Evolutionary conservation across 176 grass and related monocot genomes (phyloP).

Genomic region (Guadua angustifolia): DNA sequence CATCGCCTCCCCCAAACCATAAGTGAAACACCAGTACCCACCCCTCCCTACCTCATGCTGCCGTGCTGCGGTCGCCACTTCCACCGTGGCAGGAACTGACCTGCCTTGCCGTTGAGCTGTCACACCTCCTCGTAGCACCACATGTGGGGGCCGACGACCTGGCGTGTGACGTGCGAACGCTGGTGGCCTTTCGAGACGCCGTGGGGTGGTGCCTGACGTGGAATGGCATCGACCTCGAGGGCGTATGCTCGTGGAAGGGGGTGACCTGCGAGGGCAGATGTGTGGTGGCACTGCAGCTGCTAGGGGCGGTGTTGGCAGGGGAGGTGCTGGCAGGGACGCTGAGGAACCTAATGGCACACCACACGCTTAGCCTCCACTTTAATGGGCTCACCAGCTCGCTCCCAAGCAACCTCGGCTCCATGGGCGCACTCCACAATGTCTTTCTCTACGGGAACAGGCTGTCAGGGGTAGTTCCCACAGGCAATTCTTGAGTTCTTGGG

Average conservation of each 20-base stretch:
- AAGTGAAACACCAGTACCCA: no score
- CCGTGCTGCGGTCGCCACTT: conserved; percentile 41
- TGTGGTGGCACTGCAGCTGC: conserved; percentile 56
- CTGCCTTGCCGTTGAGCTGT: neutral
- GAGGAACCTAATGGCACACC: conserved; percentile 65
- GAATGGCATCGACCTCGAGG: conserved; percentile 26
- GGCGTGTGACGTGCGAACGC: conserved; percentile 46
- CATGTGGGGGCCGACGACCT: conserved; percentile 32
- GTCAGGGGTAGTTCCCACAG: no score
- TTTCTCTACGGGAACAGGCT: conserved; percentile 63
- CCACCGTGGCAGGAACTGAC: neutral
- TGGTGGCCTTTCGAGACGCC: conserved; percentile 58
- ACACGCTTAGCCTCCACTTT: conserved; percentile 62
- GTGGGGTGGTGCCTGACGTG: conserved; percentile 50
- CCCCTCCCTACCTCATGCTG: neutral
- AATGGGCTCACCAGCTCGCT: conserved; percentile 56
- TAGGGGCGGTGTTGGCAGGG: conserved; percentile 38
- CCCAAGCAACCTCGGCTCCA: conserved; percentile 38
- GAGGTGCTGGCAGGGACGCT: conserved; percentile 42
- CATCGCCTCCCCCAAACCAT: neutral
- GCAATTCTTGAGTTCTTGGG: no score
- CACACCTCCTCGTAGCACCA: neutral
- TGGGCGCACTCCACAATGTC: conserved; percentile 44
- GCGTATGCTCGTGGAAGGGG: conserved; percentile 57
- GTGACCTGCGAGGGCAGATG: conserved; percentile 50